phyloP scores from a whole-genome alignment of 2,329 filamentous ascomycete species.

The Tolypocladium sp. region DNA sequence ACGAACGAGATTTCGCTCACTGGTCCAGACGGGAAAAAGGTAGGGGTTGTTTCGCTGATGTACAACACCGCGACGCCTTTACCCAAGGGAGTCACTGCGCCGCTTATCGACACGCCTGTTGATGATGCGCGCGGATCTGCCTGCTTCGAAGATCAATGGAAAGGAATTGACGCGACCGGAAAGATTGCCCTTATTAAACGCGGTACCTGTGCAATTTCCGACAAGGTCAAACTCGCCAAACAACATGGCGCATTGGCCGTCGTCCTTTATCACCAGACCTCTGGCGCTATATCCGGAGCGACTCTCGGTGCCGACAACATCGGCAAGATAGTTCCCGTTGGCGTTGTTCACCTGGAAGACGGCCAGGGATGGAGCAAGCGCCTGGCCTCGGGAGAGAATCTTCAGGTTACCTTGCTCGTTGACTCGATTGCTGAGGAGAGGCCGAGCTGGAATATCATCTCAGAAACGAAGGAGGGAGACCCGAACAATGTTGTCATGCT shows the following conservation, averaged over 20 bases:
- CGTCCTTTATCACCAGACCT: constrained; percentile 52
- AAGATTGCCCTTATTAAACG: constrained; percentile 37
- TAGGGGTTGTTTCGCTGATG: constrained; percentile 31
- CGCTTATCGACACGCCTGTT: constrained; percentile 24
- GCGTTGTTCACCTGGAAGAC: constrained; percentile 20
- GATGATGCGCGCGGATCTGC: constrained; percentile 25
- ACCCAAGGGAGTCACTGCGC: constrained; percentile 22
- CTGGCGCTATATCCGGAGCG: constrained; percentile 32
- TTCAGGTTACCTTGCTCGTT: constrained; percentile 20
- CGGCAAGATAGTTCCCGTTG: constrained; percentile 22
- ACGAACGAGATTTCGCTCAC: constrained; percentile 32
- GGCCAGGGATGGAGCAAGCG: constrained; percentile 21
- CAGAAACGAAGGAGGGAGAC: constrained; percentile 30
- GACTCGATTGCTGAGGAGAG: constrained; percentile 22
- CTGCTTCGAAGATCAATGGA: constrained; percentile 33
- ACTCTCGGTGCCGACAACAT: constrained; percentile 36
- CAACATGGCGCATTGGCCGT: constrained; percentile 31
- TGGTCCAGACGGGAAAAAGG: constrained; percentile 34
- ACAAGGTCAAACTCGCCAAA: constrained; percentile 32
- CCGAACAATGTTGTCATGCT: constrained; percentile 29
- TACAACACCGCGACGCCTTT: constrained; percentile 37
- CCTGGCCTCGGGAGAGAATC: constrained; percentile 17
- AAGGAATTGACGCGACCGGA: constrained; percentile 27
- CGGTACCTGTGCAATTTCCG: constrained; percentile 29
- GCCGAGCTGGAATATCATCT: constrained; percentile 27